These are phyloP conservation scores for Ascoidea tarda DNA, from an alignment of 805 yeast species.

Conservation along the genomic window DNA sequence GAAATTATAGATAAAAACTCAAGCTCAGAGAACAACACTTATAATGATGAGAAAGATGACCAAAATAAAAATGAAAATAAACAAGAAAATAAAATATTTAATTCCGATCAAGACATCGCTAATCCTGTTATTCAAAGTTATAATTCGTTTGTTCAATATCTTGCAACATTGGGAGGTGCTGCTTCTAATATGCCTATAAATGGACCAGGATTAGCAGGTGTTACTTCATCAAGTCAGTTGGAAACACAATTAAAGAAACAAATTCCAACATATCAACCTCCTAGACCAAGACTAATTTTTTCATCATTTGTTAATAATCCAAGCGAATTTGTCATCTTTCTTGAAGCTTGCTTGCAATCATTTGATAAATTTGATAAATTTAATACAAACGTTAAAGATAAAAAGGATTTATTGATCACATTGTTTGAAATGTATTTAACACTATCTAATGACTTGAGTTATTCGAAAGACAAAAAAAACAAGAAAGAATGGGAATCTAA, in stretches of 20 bases:
- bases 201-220: conserved; percentile 8
- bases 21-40: conserved; percentile 1
- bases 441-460: conserved; percentile 24
- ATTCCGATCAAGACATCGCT: conserved; percentile 7
- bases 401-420: conserved; percentile 60
- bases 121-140: conserved; percentile 33
- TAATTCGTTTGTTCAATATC: conserved; percentile 42
- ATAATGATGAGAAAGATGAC: conserved; percentile 1
- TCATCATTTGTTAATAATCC: conserved; percentile 80
- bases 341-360: conserved; percentile 80
- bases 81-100: background rate
- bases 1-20: too few species aligned
- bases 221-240: conserved; percentile 1
- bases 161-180: conserved; percentile 21
- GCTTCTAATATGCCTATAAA: conserved; percentile 11
- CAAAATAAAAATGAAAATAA: conserved; percentile 5
- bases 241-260: conserved; percentile 3
- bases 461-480: conserved; percentile 20
- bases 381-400: conserved; percentile 37
- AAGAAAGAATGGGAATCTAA: conserved; percentile 46
- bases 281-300: conserved; percentile 76
- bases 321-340: conserved; percentile 75
- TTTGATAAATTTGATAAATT: conserved; percentile 65
- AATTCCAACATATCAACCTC: conserved; percentile 73
- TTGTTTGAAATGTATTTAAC: conserved; percentile 71